A percentile compares a stretch with the other conserved stretches of the same genome.
phyloP scores from a whole-genome alignment of 2,329 filamentous ascomycete species.

The Calonectria ilicicola region DNA sequence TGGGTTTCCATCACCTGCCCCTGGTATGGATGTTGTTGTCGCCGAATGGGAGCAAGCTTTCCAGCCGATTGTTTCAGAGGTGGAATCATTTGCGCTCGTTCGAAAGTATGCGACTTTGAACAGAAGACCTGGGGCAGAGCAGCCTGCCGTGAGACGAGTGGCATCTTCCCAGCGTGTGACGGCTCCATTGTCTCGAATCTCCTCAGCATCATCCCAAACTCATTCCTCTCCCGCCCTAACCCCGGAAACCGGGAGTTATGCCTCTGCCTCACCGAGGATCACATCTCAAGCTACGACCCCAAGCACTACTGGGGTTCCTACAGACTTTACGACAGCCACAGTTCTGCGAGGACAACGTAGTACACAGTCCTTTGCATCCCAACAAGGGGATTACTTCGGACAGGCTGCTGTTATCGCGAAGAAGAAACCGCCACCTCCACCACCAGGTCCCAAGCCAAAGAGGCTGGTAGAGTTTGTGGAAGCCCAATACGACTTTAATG shows the following conservation, averaged over 20 bases:
- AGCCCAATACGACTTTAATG: slow-evolving; percentile 25
- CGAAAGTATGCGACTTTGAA: slow-evolving; percentile 11
- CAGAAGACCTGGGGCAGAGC: not conserved
- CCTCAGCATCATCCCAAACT: slow-evolving; percentile 14
- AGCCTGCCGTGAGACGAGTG: not conserved
- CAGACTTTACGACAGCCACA: slow-evolving; percentile 26
- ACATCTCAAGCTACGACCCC: slow-evolving; percentile 6
- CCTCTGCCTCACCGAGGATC: slow-evolving; percentile 1
- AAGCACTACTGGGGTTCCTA: slow-evolving; percentile 12
- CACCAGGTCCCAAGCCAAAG: slow-evolving; percentile 21
- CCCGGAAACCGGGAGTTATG: not conserved
- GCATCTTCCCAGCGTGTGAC: slow-evolving; percentile 1
- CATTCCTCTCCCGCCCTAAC: not conserved
- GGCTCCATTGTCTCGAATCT: slow-evolving; percentile 13
- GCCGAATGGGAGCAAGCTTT: slow-evolving; percentile 22
- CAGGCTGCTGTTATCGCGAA: slow-evolving; percentile 17
- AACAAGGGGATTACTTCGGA: slow-evolving; percentile 15
- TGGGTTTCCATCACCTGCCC: slow-evolving; percentile 23
- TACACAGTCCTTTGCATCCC: not conserved
- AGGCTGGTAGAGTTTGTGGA: slow-evolving; percentile 20
- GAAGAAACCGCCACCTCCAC: slow-evolving; percentile 26
- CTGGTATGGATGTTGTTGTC: slow-evolving; percentile 19
- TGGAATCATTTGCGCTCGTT: slow-evolving; percentile 18
- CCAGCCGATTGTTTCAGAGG: slow-evolving; percentile 2
- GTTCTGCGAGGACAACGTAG: slow-evolving; percentile 18